Conservation (phyloP, 2,329 filamentous ascomycete species). For the Sporothrix euskadiensis region DNA sequence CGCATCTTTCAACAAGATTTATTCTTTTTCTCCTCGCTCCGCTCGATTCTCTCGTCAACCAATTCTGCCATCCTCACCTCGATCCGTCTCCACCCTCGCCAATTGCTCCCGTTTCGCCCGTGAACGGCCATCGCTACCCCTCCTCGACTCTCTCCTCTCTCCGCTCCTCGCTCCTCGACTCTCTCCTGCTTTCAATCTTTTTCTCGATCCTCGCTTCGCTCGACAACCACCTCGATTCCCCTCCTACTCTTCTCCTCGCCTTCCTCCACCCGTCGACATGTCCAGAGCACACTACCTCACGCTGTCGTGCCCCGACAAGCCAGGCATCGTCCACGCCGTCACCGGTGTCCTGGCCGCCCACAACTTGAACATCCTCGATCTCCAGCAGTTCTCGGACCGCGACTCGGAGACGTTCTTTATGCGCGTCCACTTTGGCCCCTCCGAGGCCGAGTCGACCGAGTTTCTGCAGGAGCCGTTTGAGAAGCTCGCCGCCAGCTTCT, state of each 20-base stretch:
- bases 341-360: constrained; percentile 73
- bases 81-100: neutral
- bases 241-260: neutral
- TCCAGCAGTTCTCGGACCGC: constrained; percentile 81
- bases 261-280: constrained; percentile 38
- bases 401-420: constrained; percentile 79
- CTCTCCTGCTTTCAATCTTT: neutral
- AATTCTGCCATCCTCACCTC: neutral
- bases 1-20: constrained; percentile 13
- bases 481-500: constrained; percentile 61
- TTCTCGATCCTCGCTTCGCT: neutral
- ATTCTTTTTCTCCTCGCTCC: neutral
- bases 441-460: constrained; percentile 50
- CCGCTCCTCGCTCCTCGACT: neutral
- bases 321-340: constrained; percentile 82
- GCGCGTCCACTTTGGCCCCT: constrained; percentile 77
- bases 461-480: constrained; percentile 59
- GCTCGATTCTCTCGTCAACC: neutral
- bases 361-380: constrained; percentile 77
- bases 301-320: constrained; percentile 79
- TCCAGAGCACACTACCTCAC: constrained; percentile 67
- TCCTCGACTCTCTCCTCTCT: neutral
- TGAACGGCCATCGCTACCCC: neutral
- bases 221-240: neutral
- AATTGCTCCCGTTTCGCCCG: neutral